Conservation (phyloP, 768 basidiomycete genomes). For the Serendipita vermifera region DNA sequence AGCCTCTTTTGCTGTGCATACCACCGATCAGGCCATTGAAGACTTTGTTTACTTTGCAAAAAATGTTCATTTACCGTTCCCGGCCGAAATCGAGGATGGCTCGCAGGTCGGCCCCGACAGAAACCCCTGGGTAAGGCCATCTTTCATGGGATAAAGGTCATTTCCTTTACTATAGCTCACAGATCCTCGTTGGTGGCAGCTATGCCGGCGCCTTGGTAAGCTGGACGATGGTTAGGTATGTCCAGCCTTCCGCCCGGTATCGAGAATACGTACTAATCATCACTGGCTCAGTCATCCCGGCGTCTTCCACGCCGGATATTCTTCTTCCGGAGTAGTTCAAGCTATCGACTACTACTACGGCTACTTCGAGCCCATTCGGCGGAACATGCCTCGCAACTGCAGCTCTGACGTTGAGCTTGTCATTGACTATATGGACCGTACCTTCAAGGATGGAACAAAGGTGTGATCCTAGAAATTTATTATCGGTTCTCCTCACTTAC, state of each 20-base stretch:
- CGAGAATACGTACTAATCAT: too few relatives aligned
- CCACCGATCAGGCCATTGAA: conserved; percentile 61
- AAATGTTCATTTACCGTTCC: conserved; percentile 54
- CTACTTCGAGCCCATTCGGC: conserved; percentile 60
- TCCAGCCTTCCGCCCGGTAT: too few relatives aligned
- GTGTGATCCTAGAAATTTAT: conserved; percentile 11
- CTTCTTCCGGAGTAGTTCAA: conserved; percentile 53
- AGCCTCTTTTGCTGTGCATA: conserved; percentile 44
- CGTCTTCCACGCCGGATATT: conserved; percentile 52
- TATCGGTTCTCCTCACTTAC: not conserved
- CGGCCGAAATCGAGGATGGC: conserved; percentile 32
- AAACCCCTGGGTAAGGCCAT: conserved; percentile 26
- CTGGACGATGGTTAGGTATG: conserved; percentile 4
- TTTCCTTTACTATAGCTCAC: not conserved
- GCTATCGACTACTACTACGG: conserved; percentile 52
- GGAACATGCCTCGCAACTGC: conserved; percentile 59
- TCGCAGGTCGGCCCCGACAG: conserved; percentile 43
- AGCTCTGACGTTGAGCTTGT: conserved; percentile 57
- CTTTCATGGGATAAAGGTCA: too few relatives aligned
- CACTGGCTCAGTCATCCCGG: conserved; percentile 48
- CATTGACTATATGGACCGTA: conserved; percentile 45
- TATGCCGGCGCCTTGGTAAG: conserved; percentile 23
- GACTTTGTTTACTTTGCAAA: conserved; percentile 59
- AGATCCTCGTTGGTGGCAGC: conserved; percentile 30
- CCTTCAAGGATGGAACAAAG: conserved; percentile 34